Percentiles rank a stretch among this genome's conserved stretches.
These are phyloP conservation scores for Mucor velutinosus DNA, from an alignment of 371 early-diverging fungal genomes.

Conservation along the genomic window DNA sequence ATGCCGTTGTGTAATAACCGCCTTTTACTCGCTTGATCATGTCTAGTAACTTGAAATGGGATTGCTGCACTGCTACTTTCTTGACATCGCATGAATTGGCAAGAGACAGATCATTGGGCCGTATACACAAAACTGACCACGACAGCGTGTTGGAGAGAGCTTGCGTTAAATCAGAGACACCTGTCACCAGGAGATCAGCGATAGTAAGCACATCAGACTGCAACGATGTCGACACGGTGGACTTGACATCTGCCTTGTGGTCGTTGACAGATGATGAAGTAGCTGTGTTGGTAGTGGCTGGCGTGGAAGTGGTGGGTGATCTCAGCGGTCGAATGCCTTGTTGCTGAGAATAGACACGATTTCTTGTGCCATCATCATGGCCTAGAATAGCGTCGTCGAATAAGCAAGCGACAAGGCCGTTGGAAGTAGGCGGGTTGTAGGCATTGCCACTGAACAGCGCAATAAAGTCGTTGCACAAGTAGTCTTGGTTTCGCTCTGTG, in stretches of 20 bases:
- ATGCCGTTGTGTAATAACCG: slow-evolving; percentile 57
- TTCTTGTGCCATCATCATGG: slow-evolving; percentile 58
- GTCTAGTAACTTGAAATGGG: slow-evolving; percentile 47
- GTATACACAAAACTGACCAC: slow-evolving; percentile 86
- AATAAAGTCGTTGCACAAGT: slow-evolving; percentile 79
- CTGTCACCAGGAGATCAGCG: slow-evolving; percentile 53
- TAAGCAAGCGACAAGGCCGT: slow-evolving; percentile 76
- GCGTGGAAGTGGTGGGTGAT: slow-evolving; percentile 12
- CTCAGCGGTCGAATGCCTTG: slow-evolving; percentile 50
- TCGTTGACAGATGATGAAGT: background rate
- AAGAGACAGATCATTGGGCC: slow-evolving; percentile 67
- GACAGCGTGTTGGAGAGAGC: slow-evolving; percentile 61
- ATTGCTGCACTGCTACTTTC: slow-evolving; percentile 58
- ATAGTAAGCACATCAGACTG: slow-evolving; percentile 27
- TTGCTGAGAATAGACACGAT: slow-evolving; percentile 33
- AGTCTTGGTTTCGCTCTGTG: slow-evolving; percentile 70
- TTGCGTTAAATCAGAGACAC: slow-evolving; percentile 72
- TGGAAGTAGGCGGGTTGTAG: slow-evolving; percentile 57
- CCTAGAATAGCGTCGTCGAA: slow-evolving; percentile 72
- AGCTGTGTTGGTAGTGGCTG: background rate
- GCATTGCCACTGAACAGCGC: slow-evolving; percentile 67
- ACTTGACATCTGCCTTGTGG: slow-evolving; percentile 17
- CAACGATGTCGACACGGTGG: slow-evolving; percentile 3
- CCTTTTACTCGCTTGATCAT: slow-evolving; percentile 52
- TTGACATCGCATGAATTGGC: slow-evolving; percentile 61